These are phyloP conservation scores for Diaporthe destruens DNA, from an alignment of 2,329 filamentous ascomycete genomes.

Conservation along the genomic window DNA sequence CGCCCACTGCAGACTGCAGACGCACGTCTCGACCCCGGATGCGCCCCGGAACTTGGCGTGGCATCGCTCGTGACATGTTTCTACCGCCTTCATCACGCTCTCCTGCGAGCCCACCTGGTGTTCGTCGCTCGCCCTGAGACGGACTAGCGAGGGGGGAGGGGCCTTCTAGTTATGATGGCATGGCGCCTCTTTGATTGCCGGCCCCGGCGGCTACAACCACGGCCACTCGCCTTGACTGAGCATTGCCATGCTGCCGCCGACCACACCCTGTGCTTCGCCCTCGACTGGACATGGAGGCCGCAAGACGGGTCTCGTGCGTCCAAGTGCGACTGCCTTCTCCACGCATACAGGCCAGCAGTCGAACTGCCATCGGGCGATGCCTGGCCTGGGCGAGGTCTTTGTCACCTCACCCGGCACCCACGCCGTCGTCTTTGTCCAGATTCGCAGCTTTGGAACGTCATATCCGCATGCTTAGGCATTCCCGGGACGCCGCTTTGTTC, in stretches of 20 bases:
- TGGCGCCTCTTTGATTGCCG: slow-evolving; percentile 21
- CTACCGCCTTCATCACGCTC: slow-evolving; percentile 17
- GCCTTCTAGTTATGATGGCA: slow-evolving; percentile 25
- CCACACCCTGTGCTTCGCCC: slow-evolving; percentile 4
- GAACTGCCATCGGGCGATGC: slow-evolving; percentile 19
- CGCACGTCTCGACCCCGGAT: slow-evolving; percentile 23
- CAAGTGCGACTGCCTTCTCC: slow-evolving; percentile 29
- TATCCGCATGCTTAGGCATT: slow-evolving; percentile 25
- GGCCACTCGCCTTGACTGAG: slow-evolving; percentile 41
- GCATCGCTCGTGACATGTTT: slow-evolving; percentile 10
- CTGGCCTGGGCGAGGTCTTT: slow-evolving; percentile 28
- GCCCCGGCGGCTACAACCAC: slow-evolving; percentile 36
- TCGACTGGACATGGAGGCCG: slow-evolving; percentile 33
- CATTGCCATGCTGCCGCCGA: slow-evolving; percentile 39
- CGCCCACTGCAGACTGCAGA: slow-evolving; percentile 6
- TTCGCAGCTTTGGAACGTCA: slow-evolving; percentile 30
- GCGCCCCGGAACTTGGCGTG: slow-evolving; percentile 10
- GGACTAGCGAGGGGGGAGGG: not conserved
- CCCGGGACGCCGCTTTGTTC: slow-evolving; percentile 3
- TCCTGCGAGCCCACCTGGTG: not conserved
- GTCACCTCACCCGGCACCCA: slow-evolving; percentile 32
- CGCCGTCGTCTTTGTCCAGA: slow-evolving; percentile 33
- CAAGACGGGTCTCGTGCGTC: slow-evolving; percentile 28
- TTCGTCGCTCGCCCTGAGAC: slow-evolving; percentile 31
- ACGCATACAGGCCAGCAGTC: slow-evolving; percentile 30